Conservation (phyloP, 257 asterid species). For the Solanum dulcamara region DNA sequence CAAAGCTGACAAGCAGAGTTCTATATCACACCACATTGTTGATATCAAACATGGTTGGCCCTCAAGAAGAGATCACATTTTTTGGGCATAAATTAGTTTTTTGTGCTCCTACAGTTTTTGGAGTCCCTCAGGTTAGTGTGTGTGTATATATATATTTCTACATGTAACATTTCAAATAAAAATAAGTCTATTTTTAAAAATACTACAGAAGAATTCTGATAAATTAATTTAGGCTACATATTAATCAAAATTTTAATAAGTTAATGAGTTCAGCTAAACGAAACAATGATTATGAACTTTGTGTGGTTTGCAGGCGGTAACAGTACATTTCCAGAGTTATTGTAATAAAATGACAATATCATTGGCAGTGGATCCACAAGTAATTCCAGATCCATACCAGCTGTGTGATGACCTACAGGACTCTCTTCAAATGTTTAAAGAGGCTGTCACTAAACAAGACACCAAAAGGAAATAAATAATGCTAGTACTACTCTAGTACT, state of each 20-base stretch:
- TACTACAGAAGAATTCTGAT: too few relatives aligned
- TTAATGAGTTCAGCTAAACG: too few relatives aligned
- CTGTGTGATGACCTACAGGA: slow-evolving; percentile 24
- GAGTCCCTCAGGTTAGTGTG: slow-evolving; percentile 28
- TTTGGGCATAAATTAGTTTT: slow-evolving; percentile 24
- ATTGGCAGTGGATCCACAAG: slow-evolving; percentile 20
- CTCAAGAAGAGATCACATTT: slow-evolving; percentile 23
- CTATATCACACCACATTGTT: slow-evolving; percentile 13
- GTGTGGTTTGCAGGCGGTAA: slow-evolving; percentile 9
- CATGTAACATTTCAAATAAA: too few relatives aligned
- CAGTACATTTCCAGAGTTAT: slow-evolving; percentile 27
- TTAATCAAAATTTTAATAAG: too few relatives aligned
- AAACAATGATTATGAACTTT: too few relatives aligned
- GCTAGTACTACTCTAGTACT: background rate
- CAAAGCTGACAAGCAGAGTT: background rate
- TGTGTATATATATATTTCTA: too few relatives aligned
- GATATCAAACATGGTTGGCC: slow-evolving; percentile 23
- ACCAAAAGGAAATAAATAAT: background rate
- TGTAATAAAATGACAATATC: slow-evolving; percentile 25
- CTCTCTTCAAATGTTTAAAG: slow-evolving; percentile 17
- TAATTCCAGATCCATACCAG: slow-evolving; percentile 33
- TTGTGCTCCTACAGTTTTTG: slow-evolving; percentile 28
- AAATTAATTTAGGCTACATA: too few relatives aligned
- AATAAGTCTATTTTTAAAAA: too few relatives aligned
- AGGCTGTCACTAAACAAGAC: background rate